Evolutionary conservation across 1,284 basidiomycete genomes (phyloP), one percentile per base, ranked within the genome.

Genomic region (Irpex sp.): DNA sequence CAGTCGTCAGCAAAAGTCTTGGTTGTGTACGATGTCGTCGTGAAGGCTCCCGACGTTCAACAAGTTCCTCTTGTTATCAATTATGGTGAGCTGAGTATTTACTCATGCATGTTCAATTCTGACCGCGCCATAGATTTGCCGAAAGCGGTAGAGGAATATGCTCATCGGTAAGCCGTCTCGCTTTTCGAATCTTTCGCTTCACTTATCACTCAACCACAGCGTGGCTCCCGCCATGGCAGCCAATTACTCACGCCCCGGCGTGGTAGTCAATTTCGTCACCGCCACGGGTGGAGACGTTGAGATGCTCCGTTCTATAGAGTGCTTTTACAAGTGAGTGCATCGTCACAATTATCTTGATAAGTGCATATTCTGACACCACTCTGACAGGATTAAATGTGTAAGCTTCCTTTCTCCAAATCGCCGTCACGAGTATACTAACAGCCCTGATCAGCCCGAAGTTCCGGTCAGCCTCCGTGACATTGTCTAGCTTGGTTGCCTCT

Each of bases 271-370:
- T 73, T 96, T 97, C 71, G 95, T 98, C 63, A 97, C 96, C 63
- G 95, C 95, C 53, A 95, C 94, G 1, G 95, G 95, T 39, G 95
- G 95, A 54, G 95, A 98, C 74, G 94, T 98, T 57, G 95, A 98
- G 80, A 97, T 97, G 95, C 81, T 98, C 68, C 87, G 95, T 72
- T 95, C 93, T 68, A 96, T 97, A 80, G 95, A 98, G 81, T 97
- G 95, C 83, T 95, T 94, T 78, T 96, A 95, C 83, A 93, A 95
- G 85, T 95, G 69, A 65, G 78, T 68, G 17, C 17, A 31, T 11
- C 6, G 9, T 57, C 2, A 19, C 31, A 33, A 19, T 33, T 21
- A n/a, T 35, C 2, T 47, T 17, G n/a, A n/a, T n/a, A n/a, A 19
- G 47, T n/a, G 47, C 53, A 31, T 59, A 26, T 59, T 59, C 57